Base-by-base conservation (phyloP, 768 basidiomycete genomes). In the Russula sp. region DNA sequence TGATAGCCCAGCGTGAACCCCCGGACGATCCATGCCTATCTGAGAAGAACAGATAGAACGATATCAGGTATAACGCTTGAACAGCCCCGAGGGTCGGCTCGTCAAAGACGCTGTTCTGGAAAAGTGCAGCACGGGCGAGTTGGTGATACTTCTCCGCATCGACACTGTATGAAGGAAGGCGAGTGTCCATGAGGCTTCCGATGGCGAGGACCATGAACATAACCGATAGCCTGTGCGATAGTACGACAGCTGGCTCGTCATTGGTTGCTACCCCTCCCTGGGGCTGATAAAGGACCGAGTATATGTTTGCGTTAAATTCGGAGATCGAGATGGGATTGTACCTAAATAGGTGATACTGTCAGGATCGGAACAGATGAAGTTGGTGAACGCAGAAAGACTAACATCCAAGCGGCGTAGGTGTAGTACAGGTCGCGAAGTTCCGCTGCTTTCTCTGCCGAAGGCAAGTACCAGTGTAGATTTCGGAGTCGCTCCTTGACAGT, bases 371-470 rank as follows among this genome's bases (percentile, higher is more conserved):
- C n/a, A 31, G 78, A 72, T 78, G 87, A 71, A 85, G 89, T 20
- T 82, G 79, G 20, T 79, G 78, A 74, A 58, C 52, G 77, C 40
- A n/a, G 57, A 7, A 47, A 48, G 22, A 71, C 85, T 66, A 69
- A 86, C 87, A 87, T 85, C 86, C 86, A 88, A 40, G 84, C 85
- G 54, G 84, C 85, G 71, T 88, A 83, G 66, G 79, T 78, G 72
- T 78, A 88, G 72, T 88, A 88, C 22, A 80, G 74, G 45, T 80
- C 76, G 59, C 77, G 77, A 34, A 84, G 74, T 39, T 83, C 80
- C n/a, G 80, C 75, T 4, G 89, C 87, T 61, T 79, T 81, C 37
- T 82, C 79, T 2, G 79, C 73, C 13, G 81, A 75, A 3, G 89
- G 89, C 18, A 91, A 81, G 71, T 89, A 87, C 84, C 84, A 87